A percentile compares a stretch with the other conserved stretches of the same genome.
phyloP scores from a whole-genome alignment of 371 early-diverging fungal species.

The Mortierella sp. region DNA sequence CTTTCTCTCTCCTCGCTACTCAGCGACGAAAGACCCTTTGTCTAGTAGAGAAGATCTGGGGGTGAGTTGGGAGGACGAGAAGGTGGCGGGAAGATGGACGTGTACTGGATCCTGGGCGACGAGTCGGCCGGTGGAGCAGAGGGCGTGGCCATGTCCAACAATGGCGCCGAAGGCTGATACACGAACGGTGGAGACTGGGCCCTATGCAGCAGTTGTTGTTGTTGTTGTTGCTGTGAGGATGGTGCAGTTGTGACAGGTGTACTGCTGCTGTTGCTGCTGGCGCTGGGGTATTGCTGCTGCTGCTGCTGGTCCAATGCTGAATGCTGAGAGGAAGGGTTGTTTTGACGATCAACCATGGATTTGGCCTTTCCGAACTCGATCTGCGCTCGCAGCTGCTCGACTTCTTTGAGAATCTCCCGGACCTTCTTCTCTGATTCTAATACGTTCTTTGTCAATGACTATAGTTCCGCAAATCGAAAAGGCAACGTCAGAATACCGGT shows the following conservation, averaged over 20 bases:
- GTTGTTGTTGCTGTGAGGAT: background rate
- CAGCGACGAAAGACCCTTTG: background rate
- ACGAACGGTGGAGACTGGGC: background rate
- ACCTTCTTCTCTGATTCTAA: constrained; percentile 39
- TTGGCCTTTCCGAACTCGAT: constrained; percentile 23
- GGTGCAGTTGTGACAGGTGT: background rate
- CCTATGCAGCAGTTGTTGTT: background rate
- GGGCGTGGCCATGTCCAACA: background rate
- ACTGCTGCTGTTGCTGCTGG: background rate
- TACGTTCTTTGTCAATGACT: constrained; percentile 42
- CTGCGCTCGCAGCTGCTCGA: constrained; percentile 38
- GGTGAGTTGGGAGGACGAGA: constrained; percentile 18
- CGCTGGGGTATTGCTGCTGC: background rate
- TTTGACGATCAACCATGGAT: constrained; percentile 3
- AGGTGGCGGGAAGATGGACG: background rate
- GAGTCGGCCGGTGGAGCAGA: background rate
- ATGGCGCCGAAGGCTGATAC: background rate
- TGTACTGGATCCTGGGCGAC: background rate
- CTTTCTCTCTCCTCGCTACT: background rate
- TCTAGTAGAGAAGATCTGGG: constrained; percentile 36
- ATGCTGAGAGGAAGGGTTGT: background rate
- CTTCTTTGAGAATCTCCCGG: constrained; percentile 28
- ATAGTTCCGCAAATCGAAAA: background rate
- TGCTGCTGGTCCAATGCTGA: background rate
- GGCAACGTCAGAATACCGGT: background rate